phyloP scores from a whole-genome alignment of 1,284 basidiomycete species.

The Trichosporon inkin region DNA sequence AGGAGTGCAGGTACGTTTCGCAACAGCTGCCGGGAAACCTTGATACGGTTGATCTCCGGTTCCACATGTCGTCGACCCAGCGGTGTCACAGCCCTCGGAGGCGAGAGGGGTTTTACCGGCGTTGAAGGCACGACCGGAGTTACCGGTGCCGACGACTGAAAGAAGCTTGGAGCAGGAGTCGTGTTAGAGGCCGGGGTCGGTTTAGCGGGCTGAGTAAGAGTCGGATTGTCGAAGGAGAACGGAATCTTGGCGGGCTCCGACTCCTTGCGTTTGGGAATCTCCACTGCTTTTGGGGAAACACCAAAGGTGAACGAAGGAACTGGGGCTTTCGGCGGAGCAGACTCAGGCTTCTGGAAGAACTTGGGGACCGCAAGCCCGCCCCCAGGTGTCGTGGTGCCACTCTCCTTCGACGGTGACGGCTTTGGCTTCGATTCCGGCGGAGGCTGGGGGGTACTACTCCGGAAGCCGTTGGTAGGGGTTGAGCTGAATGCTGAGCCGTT shows the following conservation, averaged over 20 bases:
- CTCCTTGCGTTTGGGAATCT: background rate
- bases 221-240: constrained; percentile 11
- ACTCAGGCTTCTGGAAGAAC: background rate
- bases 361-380: background rate
- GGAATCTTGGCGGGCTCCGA: constrained; percentile 6
- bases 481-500: background rate
- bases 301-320: constrained; percentile 5
- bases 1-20: constrained; percentile 19
- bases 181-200: background rate
- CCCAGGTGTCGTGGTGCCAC: background rate
- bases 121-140: constrained; percentile 4
- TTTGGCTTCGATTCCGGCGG: background rate
- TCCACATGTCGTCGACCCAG: background rate
- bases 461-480: background rate
- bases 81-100: background rate
- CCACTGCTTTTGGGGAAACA: background rate
- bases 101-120: background rate
- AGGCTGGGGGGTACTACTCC: background rate
- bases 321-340: background rate
- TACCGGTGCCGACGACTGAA: constrained; percentile 14
- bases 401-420: background rate
- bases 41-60: constrained; percentile 15
- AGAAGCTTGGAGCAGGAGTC: constrained; percentile 19
- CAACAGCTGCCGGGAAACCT: constrained; percentile 11
- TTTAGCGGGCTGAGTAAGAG: background rate